A percentile compares a stretch with the other conserved stretches of the same genome.
phyloP scores from a whole-genome alignment of 2,329 filamentous ascomycete species.

The Colletotrichum spinosum region DNA sequence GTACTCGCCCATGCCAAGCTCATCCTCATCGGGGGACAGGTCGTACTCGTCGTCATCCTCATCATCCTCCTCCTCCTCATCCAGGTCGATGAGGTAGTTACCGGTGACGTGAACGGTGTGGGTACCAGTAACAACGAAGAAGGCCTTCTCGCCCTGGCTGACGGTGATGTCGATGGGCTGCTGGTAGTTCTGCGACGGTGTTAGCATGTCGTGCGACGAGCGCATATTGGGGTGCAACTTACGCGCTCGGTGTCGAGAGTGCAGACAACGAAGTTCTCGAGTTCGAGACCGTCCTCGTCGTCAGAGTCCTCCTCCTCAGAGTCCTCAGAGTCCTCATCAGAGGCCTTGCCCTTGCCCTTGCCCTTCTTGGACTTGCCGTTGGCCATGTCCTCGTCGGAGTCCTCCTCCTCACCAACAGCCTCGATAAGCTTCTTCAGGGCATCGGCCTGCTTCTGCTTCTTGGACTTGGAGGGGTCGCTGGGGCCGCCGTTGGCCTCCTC shows the following conservation, averaged over 20 bases:
- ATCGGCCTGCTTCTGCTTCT: constrained; percentile 85
- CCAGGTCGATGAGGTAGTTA: constrained; percentile 87
- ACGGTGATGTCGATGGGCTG: constrained; percentile 95
- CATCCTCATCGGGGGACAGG: constrained; percentile 82
- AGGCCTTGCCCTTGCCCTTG: constrained; percentile 79
- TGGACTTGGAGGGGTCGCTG: constrained; percentile 89
- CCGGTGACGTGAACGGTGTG: constrained; percentile 94
- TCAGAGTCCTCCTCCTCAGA: constrained; percentile 63
- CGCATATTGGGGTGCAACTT: constrained; percentile 48
- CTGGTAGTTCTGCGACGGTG: constrained; percentile 80
- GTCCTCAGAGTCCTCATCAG: constrained; percentile 69
- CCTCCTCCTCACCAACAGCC: constrained; percentile 69
- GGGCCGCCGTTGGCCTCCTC: constrained; percentile 84
- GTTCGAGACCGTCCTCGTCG: constrained; percentile 72
- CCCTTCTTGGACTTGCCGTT: constrained; percentile 68
- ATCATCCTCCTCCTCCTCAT: constrained; percentile 72
- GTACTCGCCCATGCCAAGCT: constrained; percentile 78
- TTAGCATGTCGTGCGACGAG: constrained; percentile 9
- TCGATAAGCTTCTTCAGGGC: constrained; percentile 82
- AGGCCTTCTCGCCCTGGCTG: constrained; percentile 87
- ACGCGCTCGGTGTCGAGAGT: constrained; percentile 94
- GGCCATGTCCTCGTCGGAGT: constrained; percentile 77
- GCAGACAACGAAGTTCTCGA: constrained; percentile 94
- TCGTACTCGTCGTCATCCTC: constrained; percentile 82
- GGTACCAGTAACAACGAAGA: constrained; percentile 91